These are phyloP conservation scores for Aspergillus floridensis DNA, from an alignment of 2,329 filamentous ascomycete genomes.

Conservation along the genomic window DNA sequence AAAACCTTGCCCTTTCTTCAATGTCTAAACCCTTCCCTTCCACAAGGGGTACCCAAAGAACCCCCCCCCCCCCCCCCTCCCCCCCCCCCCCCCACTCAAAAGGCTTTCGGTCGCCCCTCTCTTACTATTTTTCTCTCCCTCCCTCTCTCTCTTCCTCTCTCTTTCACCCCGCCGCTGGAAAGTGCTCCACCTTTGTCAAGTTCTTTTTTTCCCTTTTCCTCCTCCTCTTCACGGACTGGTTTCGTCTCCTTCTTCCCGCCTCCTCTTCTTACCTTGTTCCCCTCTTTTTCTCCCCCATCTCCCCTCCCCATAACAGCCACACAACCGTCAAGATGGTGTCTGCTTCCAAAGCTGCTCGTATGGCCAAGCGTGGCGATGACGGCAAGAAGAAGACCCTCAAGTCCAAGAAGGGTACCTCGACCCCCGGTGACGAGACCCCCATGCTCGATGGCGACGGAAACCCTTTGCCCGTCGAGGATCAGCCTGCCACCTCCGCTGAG, in stretches of 20 bases:
- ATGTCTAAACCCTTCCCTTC: too few relatives aligned
- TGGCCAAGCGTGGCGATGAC: constrained; percentile 66
- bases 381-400: constrained; percentile 71
- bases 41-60: too few relatives aligned
- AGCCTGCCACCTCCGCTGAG: constrained; percentile 66
- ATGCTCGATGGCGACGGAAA: constrained; percentile 63
- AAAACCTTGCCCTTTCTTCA: too few relatives aligned
- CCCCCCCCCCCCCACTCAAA: constrained; percentile 16
- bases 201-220: constrained; percentile 28
- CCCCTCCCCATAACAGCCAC: constrained; percentile 16
- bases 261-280: constrained; percentile 15
- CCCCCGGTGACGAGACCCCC: constrained; percentile 55
- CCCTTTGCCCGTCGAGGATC: constrained; percentile 54
- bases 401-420: constrained; percentile 57
- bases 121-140: neutral
- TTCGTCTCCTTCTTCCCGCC: constrained; percentile 20
- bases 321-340: constrained; percentile 57
- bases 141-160: constrained; percentile 16
- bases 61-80: too few relatives aligned
- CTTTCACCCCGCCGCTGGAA: constrained; percentile 30
- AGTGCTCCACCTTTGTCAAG: constrained; percentile 32
- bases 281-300: constrained; percentile 9
- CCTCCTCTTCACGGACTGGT: constrained; percentile 18
- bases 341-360: constrained; percentile 65
- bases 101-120: constrained; percentile 29